Evolutionary conservation across 192 early-diverging fungal species (phyloP), one percentile per base, ranked within the genome.

Genomic region (Podila horticola): DNA sequence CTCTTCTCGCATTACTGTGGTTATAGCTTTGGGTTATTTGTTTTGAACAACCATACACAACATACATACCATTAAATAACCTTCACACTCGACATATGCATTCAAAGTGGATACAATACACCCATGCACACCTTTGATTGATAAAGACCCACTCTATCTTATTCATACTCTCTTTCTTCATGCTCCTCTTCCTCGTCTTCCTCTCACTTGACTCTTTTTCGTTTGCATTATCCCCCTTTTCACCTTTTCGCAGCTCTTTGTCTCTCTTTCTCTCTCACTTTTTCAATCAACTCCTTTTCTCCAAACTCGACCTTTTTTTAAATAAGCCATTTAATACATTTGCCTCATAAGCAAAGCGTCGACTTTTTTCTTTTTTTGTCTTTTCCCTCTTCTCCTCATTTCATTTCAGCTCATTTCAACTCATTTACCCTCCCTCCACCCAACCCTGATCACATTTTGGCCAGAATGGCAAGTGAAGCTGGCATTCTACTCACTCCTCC

Each of bases 401-500:
- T 30, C 48, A 22, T 33, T 28, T 48, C 5, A n/a, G 22, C 45
- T 63, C 30, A 45, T 67, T 52, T 45, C 12, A 49, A 50, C 61
- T 28, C 7, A 34, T 26, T 19, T 6, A 51, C 36, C 13, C 29
- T 51, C 62, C 26, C 38, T 58, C 36, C 58, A 31, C 28, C 15
- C 41, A n/a, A 6, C 58, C 19, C 22, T 29, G 29, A 26, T 28
- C 45, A 62, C 64, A 67, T 15, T 45, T 48, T 58, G 48, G 58
- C 62, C 29, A 49, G 52, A 55, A 55, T 55, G 52, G 52, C 20
- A 22, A 55, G 30, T 33, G 64, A 79, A n/a, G n/a, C 61, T 28
- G 41, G 34, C 20, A 28, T 52, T 19, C 70, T 58, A 15, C 64
- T 79, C 29, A 67, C 69, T 29, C 70, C 70, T 13, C 75, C 75